Evolutionary conservation across 257 asterid genomes (phyloP).

Genomic region (Solanum corneliomulleri): DNA sequence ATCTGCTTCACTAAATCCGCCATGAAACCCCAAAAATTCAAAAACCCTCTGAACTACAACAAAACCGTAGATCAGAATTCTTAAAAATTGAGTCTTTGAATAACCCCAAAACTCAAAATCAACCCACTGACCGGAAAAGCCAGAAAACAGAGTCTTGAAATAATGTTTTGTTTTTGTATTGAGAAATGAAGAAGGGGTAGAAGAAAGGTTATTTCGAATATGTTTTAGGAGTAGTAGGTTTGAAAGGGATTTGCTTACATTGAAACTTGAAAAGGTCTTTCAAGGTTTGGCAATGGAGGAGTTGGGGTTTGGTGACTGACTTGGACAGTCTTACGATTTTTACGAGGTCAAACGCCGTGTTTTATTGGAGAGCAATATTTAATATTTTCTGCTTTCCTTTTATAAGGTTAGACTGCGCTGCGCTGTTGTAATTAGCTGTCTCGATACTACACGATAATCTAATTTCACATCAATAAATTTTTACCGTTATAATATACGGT

Average conservation of each 20-base stretch:
- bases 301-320: neutral
- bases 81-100: neutral
- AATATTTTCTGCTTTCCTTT: neutral
- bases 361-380: neutral
- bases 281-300: neutral
- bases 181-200: neutral
- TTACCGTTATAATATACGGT: neutral
- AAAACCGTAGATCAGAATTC: neutral
- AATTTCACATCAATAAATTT: neutral
- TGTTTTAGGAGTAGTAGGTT: neutral
- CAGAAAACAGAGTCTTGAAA: neutral
- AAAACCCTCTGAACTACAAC: neutral
- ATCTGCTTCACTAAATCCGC: constrained; percentile 63
- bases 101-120: neutral
- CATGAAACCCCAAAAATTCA: constrained; percentile 12
- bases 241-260: neutral
- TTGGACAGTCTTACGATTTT: neutral
- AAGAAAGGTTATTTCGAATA: neutral
- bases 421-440: neutral
- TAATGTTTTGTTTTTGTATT: neutral
- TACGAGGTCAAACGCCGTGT: constrained; percentile 15
- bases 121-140: neutral
- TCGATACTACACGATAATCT: neutral
- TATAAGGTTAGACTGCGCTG: neutral
- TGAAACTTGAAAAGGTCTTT: neutral